Base-by-base conservation (phyloP, 2,329 filamentous ascomycete genomes). In the Phaeophleospora eucalypticola region DNA sequence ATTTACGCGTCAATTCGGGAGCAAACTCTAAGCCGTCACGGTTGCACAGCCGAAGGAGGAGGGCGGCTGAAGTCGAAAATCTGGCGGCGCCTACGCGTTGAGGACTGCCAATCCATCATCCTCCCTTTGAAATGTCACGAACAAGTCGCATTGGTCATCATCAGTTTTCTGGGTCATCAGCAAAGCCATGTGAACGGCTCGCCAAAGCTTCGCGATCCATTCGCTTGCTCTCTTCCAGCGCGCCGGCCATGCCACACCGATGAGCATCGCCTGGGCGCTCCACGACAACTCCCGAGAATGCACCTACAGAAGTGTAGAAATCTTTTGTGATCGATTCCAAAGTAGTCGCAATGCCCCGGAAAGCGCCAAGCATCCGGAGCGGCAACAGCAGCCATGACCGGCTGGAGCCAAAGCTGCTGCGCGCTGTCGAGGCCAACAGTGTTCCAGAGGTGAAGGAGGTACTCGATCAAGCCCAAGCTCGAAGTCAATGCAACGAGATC, bases 341-440 rank as follows among this genome's bases (percentile, higher is more conserved):
- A 12, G 24, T 29, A 6, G 24, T 29, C 24, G 24, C 7, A 33
- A 52, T 56, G 53, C 49, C 54, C 21, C 45, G 43, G 34, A 38
- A 44, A 47, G 43, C 47, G 33, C 38, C 44, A 17, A 57, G 54
- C 41, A 24, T 54, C 8, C 49, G 49, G 19, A 51, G 45, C 37
- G 46, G 43, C 33, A 52, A 49, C 36, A 56, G 52, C 48, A 49
- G 49, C 18, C 36, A 46, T 15, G 47, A 56, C 16, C 64, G 69
- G 12, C 62, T 71, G 35, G 69, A 72, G 43, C 69, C 69, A 4
- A 66, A 63, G 16, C 62, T 72, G n/a, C 60, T 71, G 4, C 64
- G 66, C 45, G 68, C 69, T 6, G 68, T 62, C 3, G 68, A 68
- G 43, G 58, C 62, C 41, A 64, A 72, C 50, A 61, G 68, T 20